Base-by-base conservation (phyloP, 2,329 filamentous ascomycete species). In the Aureobasidium sp. region DNA sequence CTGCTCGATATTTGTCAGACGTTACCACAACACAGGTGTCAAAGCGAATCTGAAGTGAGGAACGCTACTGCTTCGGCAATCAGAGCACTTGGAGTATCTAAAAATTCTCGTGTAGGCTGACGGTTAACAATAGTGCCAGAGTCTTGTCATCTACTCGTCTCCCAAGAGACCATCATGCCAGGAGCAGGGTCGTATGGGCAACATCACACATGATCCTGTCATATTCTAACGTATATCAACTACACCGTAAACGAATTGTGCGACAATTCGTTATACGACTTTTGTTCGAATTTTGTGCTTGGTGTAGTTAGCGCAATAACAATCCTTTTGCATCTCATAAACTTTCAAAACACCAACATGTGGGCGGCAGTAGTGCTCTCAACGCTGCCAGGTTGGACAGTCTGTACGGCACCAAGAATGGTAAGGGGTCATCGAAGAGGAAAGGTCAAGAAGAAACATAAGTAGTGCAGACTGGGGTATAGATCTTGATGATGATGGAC, bases 391-490 rank as follows among this genome's bases (percentile, higher is more conserved):
- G 44, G 15, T 24, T 15, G 22, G 15, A 47, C 24, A 47, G 24
- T 8, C 15, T 15, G 29, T 15, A 17, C 14, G 17, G 22, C 14
- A 24, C 27, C 24, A 31, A 45, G 6, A 48, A 29, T 14, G 15
- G 29, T 17, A 48, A 8, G 11, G 15, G 9, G 24, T 24, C 14
- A 14, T 42, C 37, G 19, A 42, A 24, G 17, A n/a, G 17, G 24
- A 42, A 8, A 27, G 9, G 15, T 54, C 37, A 42, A 42, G 37
- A 40, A 54, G 37, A 42, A 54, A 40, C 37, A 54, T 54, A 54
- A 54, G 50, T 54, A 54, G 50, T 53, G 49, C 49, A 42, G 37
- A 42, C 50, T 54, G 50, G 50, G 49, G 50, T 54, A 54, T 54
- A 54, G 50, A 54, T 54, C 50, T 54, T 54, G 35, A 42, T 54